Evolutionary conservation across 2,329 filamentous ascomycete genomes (phyloP), one percentile per base, ranked within the genome.

Genomic region (Aspergillus caelatus): DNA sequence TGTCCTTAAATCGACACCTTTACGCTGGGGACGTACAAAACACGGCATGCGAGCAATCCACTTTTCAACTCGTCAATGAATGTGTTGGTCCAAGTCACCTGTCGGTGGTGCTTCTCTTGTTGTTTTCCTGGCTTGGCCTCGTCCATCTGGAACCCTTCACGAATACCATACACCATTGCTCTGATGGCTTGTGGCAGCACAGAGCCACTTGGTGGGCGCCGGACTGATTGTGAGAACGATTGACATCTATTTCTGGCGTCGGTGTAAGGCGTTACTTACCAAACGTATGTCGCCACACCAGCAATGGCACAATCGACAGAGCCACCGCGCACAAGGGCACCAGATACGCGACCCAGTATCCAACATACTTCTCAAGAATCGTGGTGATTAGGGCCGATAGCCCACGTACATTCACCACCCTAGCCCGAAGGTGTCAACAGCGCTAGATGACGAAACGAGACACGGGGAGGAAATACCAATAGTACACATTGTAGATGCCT

Each of bases 401-500:
- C 3, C 30, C 26, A 1, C 48, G 39, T 19, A 54, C 5, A 28
- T 60, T 60, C 3, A 45, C 58, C 58, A 43, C 45, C 58, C 23
- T 41, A 21, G n/a, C 10, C 11, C 16, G 21, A 19, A 26, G 14
- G 26, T 57, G 16, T 52, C 16, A 28, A n/a, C 19, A 11, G 19
- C 6, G 41, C 8, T 43, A 4, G 16, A 21, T 43, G 41, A 45
- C 16, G 5, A 36, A 32, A 5, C 8, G 5, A 46, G 41, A 6
- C 2, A n/a, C 11, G 6, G 8, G 36, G 10, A 36, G 0, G 30
- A 11, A 16, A 36, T 34, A 57, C 56, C 41, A 57, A 12, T 57
- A 57, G n/a, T 32, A 57, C 9, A 57, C 23, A 26, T 46, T 57
- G n/a, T 57, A 57, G 0, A 57, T 57, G 26, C 48, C 48, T 34